A percentile compares a stretch with the other conserved stretches of the same genome.
Evolutionary conservation across 106 monocot genomes (phyloP).

Genomic region (Iris macrosiphon): DNA sequence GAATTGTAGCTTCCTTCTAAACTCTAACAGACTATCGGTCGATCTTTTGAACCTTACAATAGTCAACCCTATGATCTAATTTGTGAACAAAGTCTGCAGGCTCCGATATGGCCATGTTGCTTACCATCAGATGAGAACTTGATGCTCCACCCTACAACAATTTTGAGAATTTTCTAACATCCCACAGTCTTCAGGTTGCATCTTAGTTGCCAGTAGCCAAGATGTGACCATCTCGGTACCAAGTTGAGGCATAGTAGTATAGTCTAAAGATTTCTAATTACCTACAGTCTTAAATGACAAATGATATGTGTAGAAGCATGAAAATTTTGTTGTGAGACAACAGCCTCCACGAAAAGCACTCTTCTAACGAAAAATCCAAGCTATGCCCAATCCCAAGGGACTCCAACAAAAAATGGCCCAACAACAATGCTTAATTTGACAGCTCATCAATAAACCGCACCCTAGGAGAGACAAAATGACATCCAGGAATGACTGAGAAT

Average conservation of each 20-base stretch:
- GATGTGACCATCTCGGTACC: conserved; percentile 67
- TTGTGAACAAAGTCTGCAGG: conserved; percentile 83
- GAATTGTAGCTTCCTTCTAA: conserved; percentile 26
- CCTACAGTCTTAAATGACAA: conserved; percentile 18
- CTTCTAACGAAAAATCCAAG: too few relatives aligned
- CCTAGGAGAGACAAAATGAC: too few relatives aligned
- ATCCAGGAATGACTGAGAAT: too few relatives aligned
- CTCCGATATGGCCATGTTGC: conserved; percentile 70
- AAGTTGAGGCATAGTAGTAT: conserved; percentile 81
- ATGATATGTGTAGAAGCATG: too few relatives aligned
- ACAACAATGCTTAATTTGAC: too few relatives aligned
- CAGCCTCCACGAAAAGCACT: too few relatives aligned
- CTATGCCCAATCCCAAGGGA: too few relatives aligned
- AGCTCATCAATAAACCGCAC: too few relatives aligned
- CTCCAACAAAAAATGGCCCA: too few relatives aligned
- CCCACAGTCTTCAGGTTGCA: conserved; percentile 82
- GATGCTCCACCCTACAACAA: conserved; percentile 52
- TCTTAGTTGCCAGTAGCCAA: conserved; percentile 86
- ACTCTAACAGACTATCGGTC: conserved; percentile 61
- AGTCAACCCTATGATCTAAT: conserved; percentile 37
- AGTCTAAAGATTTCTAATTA: conserved; percentile 25
- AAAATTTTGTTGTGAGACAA: too few relatives aligned
- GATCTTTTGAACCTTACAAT: conserved; percentile 53
- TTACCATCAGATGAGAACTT: conserved; percentile 72
- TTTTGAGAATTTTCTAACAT: conserved; percentile 51